Conservation (phyloP, 352 stramenopile species). For the Pythium diclinum region DNA sequence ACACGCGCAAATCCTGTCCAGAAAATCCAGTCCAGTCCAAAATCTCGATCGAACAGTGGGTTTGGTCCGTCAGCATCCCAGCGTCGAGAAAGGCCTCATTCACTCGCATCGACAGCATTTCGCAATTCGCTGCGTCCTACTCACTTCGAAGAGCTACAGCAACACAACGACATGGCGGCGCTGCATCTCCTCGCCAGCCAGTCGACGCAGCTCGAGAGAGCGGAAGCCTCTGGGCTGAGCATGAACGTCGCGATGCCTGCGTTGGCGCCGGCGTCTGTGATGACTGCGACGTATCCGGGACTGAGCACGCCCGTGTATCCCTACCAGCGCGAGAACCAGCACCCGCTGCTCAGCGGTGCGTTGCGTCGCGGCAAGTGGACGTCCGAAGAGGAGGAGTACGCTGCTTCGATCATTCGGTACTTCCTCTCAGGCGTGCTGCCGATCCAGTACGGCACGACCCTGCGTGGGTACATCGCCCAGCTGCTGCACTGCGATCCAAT, state of each 20-base stretch:
- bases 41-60: too few relatives aligned
- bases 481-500: conserved; percentile 74
- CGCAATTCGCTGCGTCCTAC: conserved; percentile 1
- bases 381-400: conserved; percentile 59
- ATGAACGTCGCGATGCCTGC: neutral
- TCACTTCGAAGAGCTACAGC: neutral
- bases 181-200: conserved; percentile 22
- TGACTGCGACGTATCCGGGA: neutral
- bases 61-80: neutral
- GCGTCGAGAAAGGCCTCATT: neutral
- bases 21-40: too few relatives aligned
- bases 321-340: conserved; percentile 16
- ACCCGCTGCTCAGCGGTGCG: conserved; percentile 24
- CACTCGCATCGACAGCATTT: conserved; percentile 5
- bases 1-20: neutral
- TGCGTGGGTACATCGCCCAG: conserved; percentile 68
- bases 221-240: neutral
- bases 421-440: conserved; percentile 61
- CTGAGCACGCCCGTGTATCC: conserved; percentile 13
- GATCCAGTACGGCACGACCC: conserved; percentile 69
- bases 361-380: conserved; percentile 75
- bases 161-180: conserved; percentile 13
- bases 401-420: conserved; percentile 64
- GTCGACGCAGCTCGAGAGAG: conserved; percentile 17
- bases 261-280: neutral